Base-by-base conservation (phyloP, 495 filamentous ascomycete species). In the Aspergillus nanangensis region DNA sequence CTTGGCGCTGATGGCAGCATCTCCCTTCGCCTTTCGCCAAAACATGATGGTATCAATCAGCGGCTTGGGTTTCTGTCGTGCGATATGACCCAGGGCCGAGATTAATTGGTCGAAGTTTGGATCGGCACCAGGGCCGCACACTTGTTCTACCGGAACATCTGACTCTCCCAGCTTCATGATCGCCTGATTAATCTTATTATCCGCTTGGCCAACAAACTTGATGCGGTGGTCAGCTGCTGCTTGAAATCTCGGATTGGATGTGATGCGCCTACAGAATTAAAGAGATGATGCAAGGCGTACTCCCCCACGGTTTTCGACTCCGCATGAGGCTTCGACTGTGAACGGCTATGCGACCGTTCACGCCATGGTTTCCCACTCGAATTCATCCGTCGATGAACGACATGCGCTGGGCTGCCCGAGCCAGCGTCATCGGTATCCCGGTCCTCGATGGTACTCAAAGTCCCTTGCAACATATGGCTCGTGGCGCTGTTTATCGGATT, bases 41-140 rank as follows among this genome's bases (percentile, higher is more conserved):
- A 90, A 80, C 89, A 98, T 97, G 50, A 97, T 86, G 8, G 88
- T 88, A 65, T 97, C 92, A 53, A 98, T 95, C 43, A 98, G 65
- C n/a, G 88, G 86, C 55, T 91, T 96, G 4, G 93, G 94, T 54
- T 96, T 95, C 55, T 87, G 84, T 24, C 89, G 85, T 42, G 90
- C 88, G 57, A 99, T 95, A 63, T 92, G 89, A 19, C 93, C 93
- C 37, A 97, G 72, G 14, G 94, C 92, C 4, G 85, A 84, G 37
- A 99, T 91, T 53, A 96, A 79, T 63, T 96, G 93, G 67, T 99
- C 93, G 57, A 99, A 96, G n/a, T 78, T 80, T 4, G 84, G 75
- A 60, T 99, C 93, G 13, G 83, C 84, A 9, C 91, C 90, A 17
- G 87, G 84, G 7, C 93, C 93, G 64, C 92, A 96, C 45, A 96